Conservation (phyloP, 768 basidiomycete genomes). For the Suillus bovinus region DNA sequence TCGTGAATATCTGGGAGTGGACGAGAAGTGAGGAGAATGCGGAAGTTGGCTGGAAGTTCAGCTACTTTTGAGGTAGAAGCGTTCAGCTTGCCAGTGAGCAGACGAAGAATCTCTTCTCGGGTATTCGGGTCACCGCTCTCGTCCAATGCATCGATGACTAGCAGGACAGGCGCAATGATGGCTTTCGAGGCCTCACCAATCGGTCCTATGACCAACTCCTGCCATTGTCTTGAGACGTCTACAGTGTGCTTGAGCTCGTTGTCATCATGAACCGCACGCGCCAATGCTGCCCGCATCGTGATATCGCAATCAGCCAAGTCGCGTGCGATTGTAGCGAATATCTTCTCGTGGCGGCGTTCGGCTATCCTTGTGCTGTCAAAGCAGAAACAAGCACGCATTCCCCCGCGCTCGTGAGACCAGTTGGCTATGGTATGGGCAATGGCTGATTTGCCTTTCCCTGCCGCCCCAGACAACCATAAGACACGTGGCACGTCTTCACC, state of each 20-base stretch:
- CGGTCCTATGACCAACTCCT: background rate
- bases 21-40: background rate
- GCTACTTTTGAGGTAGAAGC: background rate
- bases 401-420: conserved; percentile 7
- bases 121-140: background rate
- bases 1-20: background rate
- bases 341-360: background rate
- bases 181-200: background rate
- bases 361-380: conserved; percentile 16
- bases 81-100: background rate
- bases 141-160: background rate
- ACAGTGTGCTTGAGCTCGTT: background rate
- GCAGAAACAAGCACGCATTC: conserved; percentile 4
- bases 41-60: background rate
- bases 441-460: conserved; percentile 21
- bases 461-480: conserved; percentile 13
- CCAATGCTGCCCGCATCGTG: background rate
- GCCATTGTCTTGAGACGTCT: background rate
- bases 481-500: conserved; percentile 5
- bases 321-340: background rate
- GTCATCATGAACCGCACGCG: background rate
- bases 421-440: conserved; percentile 20
- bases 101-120: background rate
- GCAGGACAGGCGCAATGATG: background rate
- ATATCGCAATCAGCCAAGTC: background rate